phyloP scores from a whole-genome alignment of 2,329 filamentous ascomycete genomes.

The Pseudomassariella vexata region DNA sequence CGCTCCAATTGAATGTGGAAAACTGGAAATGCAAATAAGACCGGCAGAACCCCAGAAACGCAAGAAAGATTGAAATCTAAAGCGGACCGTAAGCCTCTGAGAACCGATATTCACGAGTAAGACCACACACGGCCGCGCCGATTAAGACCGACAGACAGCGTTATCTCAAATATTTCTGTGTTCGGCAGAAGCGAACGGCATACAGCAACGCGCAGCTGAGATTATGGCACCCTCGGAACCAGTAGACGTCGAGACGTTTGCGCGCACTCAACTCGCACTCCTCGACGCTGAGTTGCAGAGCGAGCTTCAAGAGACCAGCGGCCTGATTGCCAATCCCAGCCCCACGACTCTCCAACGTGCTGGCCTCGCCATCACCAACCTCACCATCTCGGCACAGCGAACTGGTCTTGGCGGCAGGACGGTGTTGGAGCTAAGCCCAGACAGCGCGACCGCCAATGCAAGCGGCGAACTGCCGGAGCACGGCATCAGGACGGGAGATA shows the following conservation, averaged over 20 bases:
- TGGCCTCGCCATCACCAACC: slow-evolving; percentile 73
- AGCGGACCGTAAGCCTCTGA: too few relatives aligned
- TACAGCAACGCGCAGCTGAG: slow-evolving; percentile 20
- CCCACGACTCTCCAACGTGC: slow-evolving; percentile 67
- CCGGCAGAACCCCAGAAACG: too few relatives aligned
- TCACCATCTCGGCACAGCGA: slow-evolving; percentile 67
- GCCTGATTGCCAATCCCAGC: slow-evolving; percentile 61
- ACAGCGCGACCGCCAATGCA: slow-evolving; percentile 54
- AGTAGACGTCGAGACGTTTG: slow-evolving; percentile 64
- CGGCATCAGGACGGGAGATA: slow-evolving; percentile 70
- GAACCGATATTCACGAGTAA: too few relatives aligned
- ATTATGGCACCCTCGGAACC: slow-evolving; percentile 33
- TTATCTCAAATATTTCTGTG: too few relatives aligned
- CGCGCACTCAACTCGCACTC: slow-evolving; percentile 63
- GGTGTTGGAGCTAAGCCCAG: slow-evolving; percentile 72
- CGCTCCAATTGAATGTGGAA: too few relatives aligned
- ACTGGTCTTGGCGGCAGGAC: slow-evolving; percentile 91
- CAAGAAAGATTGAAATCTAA: too few relatives aligned
- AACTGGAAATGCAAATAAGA: too few relatives aligned
- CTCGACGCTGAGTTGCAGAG: slow-evolving; percentile 66
- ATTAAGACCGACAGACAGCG: too few relatives aligned
- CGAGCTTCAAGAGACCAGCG: slow-evolving; percentile 65
- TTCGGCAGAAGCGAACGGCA: too few relatives aligned
- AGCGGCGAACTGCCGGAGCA: slow-evolving; percentile 62
- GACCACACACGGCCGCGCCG: too few relatives aligned